phyloP scores from a whole-genome alignment of 331 rosid genomes.

The Acacia pycnantha region DNA sequence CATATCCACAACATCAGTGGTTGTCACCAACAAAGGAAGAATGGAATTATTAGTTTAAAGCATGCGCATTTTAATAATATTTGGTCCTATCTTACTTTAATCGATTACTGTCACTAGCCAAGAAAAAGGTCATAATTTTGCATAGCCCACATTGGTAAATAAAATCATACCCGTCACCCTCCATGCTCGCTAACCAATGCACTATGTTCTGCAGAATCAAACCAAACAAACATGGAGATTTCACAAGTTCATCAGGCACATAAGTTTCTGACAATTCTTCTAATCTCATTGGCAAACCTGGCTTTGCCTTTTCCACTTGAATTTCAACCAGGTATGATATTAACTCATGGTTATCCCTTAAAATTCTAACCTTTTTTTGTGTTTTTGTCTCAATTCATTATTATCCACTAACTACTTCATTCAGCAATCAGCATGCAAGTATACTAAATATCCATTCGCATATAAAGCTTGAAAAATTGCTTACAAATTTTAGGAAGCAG shows the following conservation, averaged over 20 bases:
- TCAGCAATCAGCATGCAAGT: background rate
- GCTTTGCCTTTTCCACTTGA: slow-evolving; percentile 35
- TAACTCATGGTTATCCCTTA: background rate
- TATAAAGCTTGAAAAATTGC: slow-evolving; percentile 12
- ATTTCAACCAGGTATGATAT: slow-evolving; percentile 56
- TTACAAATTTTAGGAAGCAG: slow-evolving; percentile 31
- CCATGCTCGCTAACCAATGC: slow-evolving; percentile 21
- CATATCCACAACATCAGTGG: slow-evolving; percentile 23
- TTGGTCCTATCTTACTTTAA: slow-evolving; percentile 35
- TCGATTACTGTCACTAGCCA: slow-evolving; percentile 41
- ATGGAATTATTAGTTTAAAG: slow-evolving; percentile 38
- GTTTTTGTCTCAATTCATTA: background rate
- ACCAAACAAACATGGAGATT: slow-evolving; percentile 40
- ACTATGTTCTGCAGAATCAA: slow-evolving; percentile 19
- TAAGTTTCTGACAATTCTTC: slow-evolving; percentile 32
- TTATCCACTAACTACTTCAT: background rate
- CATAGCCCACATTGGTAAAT: slow-evolving; percentile 33
- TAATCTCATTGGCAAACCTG: slow-evolving; percentile 35
- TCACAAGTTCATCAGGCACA: slow-evolving; percentile 26
- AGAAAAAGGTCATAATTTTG: slow-evolving; percentile 22
- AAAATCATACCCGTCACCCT: slow-evolving; percentile 33
- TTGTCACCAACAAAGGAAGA: slow-evolving; percentile 21
- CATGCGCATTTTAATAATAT: slow-evolving; percentile 48
- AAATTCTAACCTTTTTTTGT: background rate
- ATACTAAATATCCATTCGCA: background rate